phyloP scores from a whole-genome alignment of 2,329 filamentous ascomycete genomes.

The Aspergillus sp. region DNA sequence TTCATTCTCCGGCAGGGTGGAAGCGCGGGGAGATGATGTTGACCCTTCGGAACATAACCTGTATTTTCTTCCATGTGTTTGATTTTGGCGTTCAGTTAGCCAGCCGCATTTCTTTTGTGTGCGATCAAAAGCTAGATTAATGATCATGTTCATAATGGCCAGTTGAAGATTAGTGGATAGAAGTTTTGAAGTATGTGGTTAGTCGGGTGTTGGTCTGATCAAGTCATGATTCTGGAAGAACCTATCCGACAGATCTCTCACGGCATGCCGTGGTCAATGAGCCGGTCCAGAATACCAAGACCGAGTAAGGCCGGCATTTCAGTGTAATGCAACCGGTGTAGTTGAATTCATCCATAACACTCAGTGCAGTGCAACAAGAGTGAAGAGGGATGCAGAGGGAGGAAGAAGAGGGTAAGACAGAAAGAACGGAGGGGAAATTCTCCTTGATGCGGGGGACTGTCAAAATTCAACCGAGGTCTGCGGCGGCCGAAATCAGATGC shows the following conservation, averaged over 20 bases:
- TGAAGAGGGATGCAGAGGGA: background rate
- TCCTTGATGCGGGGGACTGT: background rate
- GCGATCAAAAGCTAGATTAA: conserved; percentile 26
- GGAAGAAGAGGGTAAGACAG: background rate
- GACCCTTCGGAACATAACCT: conserved; percentile 11
- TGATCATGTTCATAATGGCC: conserved; percentile 28
- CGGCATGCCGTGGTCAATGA: too few species aligned
- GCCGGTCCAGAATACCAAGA: too few species aligned
- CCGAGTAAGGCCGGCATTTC: too few species aligned
- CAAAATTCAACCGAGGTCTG: background rate
- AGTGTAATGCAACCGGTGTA: too few species aligned
- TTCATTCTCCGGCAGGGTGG: background rate
- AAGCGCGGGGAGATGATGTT: conserved; percentile 1
- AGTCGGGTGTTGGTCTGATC: background rate
- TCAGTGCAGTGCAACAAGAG: background rate
- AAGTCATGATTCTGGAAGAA: too few species aligned
- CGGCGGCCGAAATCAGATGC: background rate
- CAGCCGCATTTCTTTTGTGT: conserved; percentile 5
- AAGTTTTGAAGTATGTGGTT: background rate
- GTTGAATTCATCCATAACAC: too few species aligned
- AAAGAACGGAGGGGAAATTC: background rate
- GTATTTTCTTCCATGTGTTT: conserved; percentile 9
- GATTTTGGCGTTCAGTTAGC: conserved; percentile 18
- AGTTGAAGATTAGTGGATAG: background rate
- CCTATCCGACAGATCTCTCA: too few species aligned